A percentile compares a stretch with the other conserved stretches of the same genome.
Evolutionary conservation across 371 early-diverging fungal genomes (phyloP).

Genomic region (Blakeslea trispora): DNA sequence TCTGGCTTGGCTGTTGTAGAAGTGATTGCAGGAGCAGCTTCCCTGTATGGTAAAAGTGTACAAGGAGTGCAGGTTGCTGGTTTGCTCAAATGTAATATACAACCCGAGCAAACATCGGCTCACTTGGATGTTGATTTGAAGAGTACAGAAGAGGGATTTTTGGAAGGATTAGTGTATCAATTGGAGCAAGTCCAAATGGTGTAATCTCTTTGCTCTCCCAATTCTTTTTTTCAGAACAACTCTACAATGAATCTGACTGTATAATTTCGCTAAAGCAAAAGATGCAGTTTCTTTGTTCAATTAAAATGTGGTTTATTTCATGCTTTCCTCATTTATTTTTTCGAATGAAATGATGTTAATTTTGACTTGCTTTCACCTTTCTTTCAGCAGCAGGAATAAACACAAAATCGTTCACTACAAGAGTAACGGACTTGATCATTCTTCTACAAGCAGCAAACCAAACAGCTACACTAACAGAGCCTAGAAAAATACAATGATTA

Average conservation of each 20-base stretch:
- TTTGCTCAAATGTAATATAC: slow-evolving; percentile 60
- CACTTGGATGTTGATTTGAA: slow-evolving; percentile 67
- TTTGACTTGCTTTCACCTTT: slow-evolving; percentile 5
- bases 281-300: too few species aligned
- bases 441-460: slow-evolving; percentile 76
- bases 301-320: too few species aligned
- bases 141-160: slow-evolving; percentile 64
- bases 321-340: too few species aligned
- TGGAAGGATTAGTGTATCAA: slow-evolving; percentile 29
- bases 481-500: slow-evolving; percentile 32
- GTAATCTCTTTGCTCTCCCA: too few species aligned
- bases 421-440: slow-evolving; percentile 42
- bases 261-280: too few species aligned
- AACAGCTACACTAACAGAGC: slow-evolving; percentile 71
- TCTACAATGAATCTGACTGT: too few species aligned
- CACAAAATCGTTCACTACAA: slow-evolving; percentile 40
- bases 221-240: too few species aligned
- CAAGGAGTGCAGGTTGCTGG: slow-evolving; percentile 73
- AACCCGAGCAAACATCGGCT: slow-evolving; percentile 31
- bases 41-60: slow-evolving; percentile 68
- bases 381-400: slow-evolving; percentile 23
- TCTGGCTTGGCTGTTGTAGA: slow-evolving; percentile 68
- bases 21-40: slow-evolving; percentile 69
- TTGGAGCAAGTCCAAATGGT: slow-evolving; percentile 9
- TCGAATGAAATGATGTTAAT: not conserved